Evolutionary conservation across 2,329 filamentous ascomycete genomes (phyloP).

Genomic region (Calonectria multiphialidica): DNA sequence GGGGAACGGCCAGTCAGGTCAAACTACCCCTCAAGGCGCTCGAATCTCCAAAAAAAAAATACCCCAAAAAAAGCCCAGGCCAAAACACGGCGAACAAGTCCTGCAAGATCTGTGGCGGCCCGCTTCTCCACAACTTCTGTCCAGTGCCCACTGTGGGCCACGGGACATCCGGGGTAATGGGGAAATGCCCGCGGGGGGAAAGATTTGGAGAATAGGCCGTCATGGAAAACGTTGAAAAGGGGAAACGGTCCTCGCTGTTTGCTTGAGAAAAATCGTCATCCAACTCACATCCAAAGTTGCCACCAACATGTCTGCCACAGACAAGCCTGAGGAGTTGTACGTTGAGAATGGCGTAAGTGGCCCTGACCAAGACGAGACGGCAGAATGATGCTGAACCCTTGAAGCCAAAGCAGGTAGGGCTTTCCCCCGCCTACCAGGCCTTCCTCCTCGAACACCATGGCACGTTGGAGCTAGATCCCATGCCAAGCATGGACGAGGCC

Average conservation of each 20-base stretch:
- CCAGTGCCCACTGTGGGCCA: conserved; percentile 12
- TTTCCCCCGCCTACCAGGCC: conserved; percentile 1
- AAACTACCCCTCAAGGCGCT: not conserved
- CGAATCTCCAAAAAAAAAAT: not conserved
- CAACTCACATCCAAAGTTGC: not conserved
- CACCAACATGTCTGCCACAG: not conserved
- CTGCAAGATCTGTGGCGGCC: conserved; percentile 1
- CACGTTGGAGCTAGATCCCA: conserved; percentile 13
- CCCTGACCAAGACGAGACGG: not conserved
- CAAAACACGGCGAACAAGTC: not conserved
- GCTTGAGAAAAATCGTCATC: not conserved
- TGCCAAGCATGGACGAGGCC: conserved; percentile 23
- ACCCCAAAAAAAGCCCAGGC: not conserved
- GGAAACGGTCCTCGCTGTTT: not conserved
- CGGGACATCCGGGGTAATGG: conserved; percentile 18
- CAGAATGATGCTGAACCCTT: not conserved
- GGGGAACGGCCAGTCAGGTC: not conserved
- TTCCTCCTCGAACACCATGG: conserved; percentile 18
- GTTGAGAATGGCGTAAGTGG: conserved; percentile 18
- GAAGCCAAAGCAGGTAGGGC: conserved; percentile 1
- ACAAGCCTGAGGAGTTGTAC: conserved; percentile 21
- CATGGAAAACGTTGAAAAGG: conserved; percentile 5
- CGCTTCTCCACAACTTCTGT: conserved; percentile 1
- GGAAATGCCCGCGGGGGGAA: conserved; percentile 12
- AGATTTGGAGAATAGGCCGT: not conserved